Base-by-base conservation (phyloP, 129 eudicot species). In the Flaveria trinervia region DNA sequence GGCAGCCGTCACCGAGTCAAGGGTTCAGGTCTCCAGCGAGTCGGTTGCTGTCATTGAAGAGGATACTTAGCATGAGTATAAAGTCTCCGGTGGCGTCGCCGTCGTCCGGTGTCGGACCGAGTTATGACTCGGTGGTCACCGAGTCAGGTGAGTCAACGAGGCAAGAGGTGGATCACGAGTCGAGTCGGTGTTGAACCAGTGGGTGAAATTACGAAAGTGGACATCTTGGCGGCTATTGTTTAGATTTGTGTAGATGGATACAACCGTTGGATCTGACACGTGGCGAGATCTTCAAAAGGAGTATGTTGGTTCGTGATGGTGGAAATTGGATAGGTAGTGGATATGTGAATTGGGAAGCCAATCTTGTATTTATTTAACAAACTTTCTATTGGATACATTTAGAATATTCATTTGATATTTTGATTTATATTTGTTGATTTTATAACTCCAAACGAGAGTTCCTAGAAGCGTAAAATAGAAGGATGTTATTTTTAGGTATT, bases 21-120 rank as follows among this genome's bases (percentile, higher is more conserved):
- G 90, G 82, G n/a, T 85, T 68, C 36, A 81, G 81, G 48, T 88
- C 98, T 0, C 93, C 97, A 7, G 92, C 85, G 57, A 80, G 80
- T 50, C 78, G 92, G 69, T 67, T 94, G 46, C 12, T 74, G 82
- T 86, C 95, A 7, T 60, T 93, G 62, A 93, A 75, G 83, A 85
- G 93, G 74, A 87, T 90, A n/a, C 72, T 89, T 3, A 91, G 89
- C 43, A 79, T 92, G 88, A 80, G 74, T 7, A 87, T 83, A 33
- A 87, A 57, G 44, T 69, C 88, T 9, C 80, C 83, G 36, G 65
- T 81, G 26, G 83, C 56, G 1, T 55, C 88, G 3, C 84, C 97
- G 16, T 80, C 96, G 20, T 33, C 85, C 0, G 89, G 83, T 39
- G 86, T 48, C 3, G 96, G 91, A 9, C 69, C 91, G 57, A 87